A percentile compares a stretch with the other conserved stretches of the same genome.
phyloP scores from a whole-genome alignment of 352 stramenopile species.

The Phytophthora crassamura region DNA sequence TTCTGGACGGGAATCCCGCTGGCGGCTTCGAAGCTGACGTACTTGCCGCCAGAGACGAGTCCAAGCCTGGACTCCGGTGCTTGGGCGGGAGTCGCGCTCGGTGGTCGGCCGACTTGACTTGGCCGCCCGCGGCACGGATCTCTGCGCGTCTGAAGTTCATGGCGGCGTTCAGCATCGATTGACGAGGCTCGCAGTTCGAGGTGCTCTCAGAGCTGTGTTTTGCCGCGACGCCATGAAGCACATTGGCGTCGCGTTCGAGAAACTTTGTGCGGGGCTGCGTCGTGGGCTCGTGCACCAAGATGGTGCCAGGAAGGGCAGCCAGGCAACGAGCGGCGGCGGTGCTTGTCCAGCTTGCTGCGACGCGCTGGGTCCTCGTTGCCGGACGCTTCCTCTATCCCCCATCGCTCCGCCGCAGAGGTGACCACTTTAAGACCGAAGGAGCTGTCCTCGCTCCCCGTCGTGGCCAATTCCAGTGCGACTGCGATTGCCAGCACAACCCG shows the following conservation, averaged over 20 bases:
- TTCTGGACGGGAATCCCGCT: slow-evolving; percentile 21
- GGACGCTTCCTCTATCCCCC: slow-evolving; percentile 20
- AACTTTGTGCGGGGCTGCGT: slow-evolving; percentile 18
- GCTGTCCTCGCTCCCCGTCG: too few relatives aligned
- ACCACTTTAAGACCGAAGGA: too few relatives aligned
- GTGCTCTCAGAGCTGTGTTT: too few relatives aligned
- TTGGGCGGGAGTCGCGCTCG: background rate
- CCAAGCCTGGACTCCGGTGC: slow-evolving; percentile 1
- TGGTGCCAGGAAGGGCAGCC: slow-evolving; percentile 13
- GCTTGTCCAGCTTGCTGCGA: slow-evolving; percentile 25
- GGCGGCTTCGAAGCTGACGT: slow-evolving; percentile 23
- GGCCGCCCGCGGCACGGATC: background rate
- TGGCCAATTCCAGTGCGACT: too few relatives aligned
- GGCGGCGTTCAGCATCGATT: background rate
- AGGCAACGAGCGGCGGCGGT: slow-evolving; percentile 7
- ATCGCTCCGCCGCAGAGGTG: background rate
- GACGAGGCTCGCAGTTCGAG: slow-evolving; percentile 10
- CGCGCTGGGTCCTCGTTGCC: slow-evolving; percentile 14
- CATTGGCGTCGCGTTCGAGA: slow-evolving; percentile 26
- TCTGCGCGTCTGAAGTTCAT: slow-evolving; percentile 15
- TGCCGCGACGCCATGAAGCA: too few relatives aligned
- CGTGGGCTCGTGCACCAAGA: slow-evolving; percentile 28
- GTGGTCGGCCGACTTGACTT: background rate
- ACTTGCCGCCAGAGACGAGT: slow-evolving; percentile 19
- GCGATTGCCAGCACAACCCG: too few relatives aligned